Percentiles rank a stretch among this genome's conserved stretches.
phyloP scores from a whole-genome alignment of 2,329 filamentous ascomycete genomes.

The Curvularia sp. region DNA sequence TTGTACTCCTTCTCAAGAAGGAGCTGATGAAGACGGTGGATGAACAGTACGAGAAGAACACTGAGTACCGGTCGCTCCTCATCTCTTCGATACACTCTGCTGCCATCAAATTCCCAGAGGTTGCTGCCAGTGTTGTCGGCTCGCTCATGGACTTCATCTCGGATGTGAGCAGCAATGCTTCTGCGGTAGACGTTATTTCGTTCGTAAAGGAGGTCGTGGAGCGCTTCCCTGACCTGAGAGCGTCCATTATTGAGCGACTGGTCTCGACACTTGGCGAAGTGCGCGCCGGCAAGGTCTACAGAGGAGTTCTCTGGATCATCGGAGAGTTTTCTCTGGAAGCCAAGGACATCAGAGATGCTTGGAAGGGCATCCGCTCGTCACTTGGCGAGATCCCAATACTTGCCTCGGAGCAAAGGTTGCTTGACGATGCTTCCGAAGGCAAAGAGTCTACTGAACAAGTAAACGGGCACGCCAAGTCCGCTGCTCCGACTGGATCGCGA shows the following conservation, averaged over 20 bases:
- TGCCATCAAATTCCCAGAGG: constrained; percentile 98
- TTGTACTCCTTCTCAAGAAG: constrained; percentile 95
- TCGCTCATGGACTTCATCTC: constrained; percentile 99
- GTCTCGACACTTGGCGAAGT: constrained; percentile 93
- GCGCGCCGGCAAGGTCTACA: constrained; percentile 94
- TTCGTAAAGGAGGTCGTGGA: constrained; percentile 99
- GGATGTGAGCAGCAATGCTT: constrained; percentile 97
- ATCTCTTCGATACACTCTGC: constrained; percentile 98
- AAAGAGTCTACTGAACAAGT: constrained; percentile 72
- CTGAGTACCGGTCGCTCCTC: constrained; percentile 74
- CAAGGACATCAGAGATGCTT: constrained; percentile 92
- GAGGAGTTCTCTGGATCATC: constrained; percentile 95
- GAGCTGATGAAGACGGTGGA: constrained; percentile 97
- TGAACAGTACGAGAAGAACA: constrained; percentile 91
- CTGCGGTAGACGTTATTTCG: constrained; percentile 95
- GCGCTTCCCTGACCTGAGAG: constrained; percentile 90
- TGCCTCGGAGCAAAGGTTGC: constrained; percentile 87
- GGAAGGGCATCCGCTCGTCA: constrained; percentile 93
- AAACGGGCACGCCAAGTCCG: constrained; percentile 79
- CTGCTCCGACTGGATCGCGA: constrained; percentile 81
- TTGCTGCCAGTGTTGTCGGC: constrained; percentile 94
- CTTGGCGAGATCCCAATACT: constrained; percentile 97
- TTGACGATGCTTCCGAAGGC: constrained; percentile 75
- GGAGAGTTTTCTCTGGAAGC: constrained; percentile 96
- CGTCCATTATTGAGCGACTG: constrained; percentile 84